Percentiles rank a stretch among this genome's conserved stretches.
Conservation (phyloP, 371 early-diverging fungal genomes). For the Mortierella sp. region DNA sequence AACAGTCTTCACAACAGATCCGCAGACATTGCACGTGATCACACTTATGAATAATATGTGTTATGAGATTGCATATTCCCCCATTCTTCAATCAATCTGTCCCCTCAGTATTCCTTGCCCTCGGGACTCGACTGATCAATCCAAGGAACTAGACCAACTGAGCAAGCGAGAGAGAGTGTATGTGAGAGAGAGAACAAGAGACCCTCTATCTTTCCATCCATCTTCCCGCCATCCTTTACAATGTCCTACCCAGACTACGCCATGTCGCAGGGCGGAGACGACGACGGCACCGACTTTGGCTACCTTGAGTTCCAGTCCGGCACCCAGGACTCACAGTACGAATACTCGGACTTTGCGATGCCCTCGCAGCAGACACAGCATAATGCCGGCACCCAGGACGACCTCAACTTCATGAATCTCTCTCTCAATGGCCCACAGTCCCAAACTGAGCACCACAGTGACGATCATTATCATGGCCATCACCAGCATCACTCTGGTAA, state of each 20-base stretch:
- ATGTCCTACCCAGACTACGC: conserved; percentile 55
- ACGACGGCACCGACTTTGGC: conserved; percentile 51
- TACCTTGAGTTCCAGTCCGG: conserved; percentile 54
- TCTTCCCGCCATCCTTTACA: not conserved
- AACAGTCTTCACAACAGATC: too few species aligned
- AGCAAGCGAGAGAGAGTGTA: too few species aligned
- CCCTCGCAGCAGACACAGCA: conserved; percentile 40
- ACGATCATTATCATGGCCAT: conserved; percentile 12
- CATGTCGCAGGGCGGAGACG: conserved; percentile 56
- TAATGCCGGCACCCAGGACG: conserved; percentile 28
- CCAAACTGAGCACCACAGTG: conserved; percentile 23
- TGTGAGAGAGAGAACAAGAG: too few species aligned
- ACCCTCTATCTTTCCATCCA: too few species aligned
- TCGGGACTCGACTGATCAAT: too few species aligned
- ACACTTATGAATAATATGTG: too few species aligned
- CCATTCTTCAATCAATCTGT: too few species aligned
- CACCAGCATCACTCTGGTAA: conserved; percentile 4
- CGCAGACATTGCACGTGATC: too few species aligned
- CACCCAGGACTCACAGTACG: conserved; percentile 50
- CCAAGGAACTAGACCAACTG: too few species aligned
- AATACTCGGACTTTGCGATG: conserved; percentile 36
- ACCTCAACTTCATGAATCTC: conserved; percentile 47
- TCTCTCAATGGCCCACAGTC: conserved; percentile 38
- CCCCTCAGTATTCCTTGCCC: too few species aligned
- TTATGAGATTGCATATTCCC: too few species aligned